phyloP scores from a whole-genome alignment of 2,329 filamentous ascomycete species.

The Colletotrichum aenigma region DNA sequence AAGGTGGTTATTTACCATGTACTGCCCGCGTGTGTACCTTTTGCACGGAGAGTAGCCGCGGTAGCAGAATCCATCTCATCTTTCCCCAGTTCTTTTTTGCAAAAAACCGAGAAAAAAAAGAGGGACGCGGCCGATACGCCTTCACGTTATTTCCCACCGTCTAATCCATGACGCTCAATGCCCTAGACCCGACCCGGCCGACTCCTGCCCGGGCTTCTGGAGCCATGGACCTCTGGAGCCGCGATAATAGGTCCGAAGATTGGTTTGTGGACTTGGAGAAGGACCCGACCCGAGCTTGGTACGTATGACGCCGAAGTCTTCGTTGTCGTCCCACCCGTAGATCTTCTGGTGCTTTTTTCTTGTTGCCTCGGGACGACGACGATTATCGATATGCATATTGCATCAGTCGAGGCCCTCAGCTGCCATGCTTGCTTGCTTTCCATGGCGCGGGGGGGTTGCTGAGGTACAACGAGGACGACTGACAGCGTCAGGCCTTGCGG shows the following conservation, averaged over 20 bases:
- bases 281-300: constrained; percentile 7
- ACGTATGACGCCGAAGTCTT: constrained; percentile 8
- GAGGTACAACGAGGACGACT: background rate
- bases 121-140: background rate
- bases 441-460: background rate
- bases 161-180: constrained; percentile 16
- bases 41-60: constrained; percentile 13
- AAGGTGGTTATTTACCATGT: background rate
- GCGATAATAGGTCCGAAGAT: constrained; percentile 20
- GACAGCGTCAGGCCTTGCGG: constrained; percentile 1
- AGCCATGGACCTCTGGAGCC: background rate
- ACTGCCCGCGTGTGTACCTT: background rate
- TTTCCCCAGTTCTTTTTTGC: constrained; percentile 2
- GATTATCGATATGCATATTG: background rate
- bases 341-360: background rate
- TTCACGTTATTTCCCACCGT: constrained; percentile 12
- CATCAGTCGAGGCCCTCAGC: background rate
- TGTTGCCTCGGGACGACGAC: background rate
- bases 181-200: constrained; percentile 3
- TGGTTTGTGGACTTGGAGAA: constrained; percentile 3
- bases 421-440: background rate
- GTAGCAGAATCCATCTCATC: constrained; percentile 14
- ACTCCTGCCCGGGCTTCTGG: background rate
- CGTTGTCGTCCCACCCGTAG: constrained; percentile 4
- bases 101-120: background rate